Conservation (phyloP, 306 rosid genomes). For the Quercus gilva region DNA sequence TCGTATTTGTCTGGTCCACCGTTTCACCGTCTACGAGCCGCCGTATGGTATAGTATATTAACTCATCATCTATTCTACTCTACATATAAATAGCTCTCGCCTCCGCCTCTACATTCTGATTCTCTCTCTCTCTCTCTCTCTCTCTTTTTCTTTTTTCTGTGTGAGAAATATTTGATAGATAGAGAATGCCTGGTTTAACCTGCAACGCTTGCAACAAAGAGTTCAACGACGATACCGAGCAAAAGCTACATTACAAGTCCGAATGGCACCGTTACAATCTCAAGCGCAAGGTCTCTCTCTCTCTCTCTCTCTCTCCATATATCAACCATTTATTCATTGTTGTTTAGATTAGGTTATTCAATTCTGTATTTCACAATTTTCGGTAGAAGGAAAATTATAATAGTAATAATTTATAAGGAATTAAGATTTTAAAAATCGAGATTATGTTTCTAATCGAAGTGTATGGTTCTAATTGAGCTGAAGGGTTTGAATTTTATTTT, state of each 20-base stretch:
- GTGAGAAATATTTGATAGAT: too few relatives aligned
- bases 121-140: too few relatives aligned
- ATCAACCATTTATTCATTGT: not conserved
- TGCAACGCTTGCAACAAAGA: slow-evolving; percentile 97
- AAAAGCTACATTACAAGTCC: slow-evolving; percentile 86
- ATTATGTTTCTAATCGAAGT: too few relatives aligned
- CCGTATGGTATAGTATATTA: not conserved
- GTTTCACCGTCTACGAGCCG: slow-evolving; percentile 26
- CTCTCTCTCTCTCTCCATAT: not conserved
- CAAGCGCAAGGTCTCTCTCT: slow-evolving; percentile 82
- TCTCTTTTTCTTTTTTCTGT: too few relatives aligned
- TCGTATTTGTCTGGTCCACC: not conserved
- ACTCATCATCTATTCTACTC: not conserved
- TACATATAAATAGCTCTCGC: not conserved
- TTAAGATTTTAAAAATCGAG: too few relatives aligned
- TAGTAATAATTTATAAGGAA: too few relatives aligned
- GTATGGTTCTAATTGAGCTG: too few relatives aligned
- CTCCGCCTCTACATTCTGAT: not conserved
- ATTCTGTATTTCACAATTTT: too few relatives aligned
- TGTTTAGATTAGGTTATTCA: not conserved
- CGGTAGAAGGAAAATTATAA: too few relatives aligned
- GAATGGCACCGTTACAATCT: slow-evolving; percentile 99
- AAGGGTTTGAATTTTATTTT: too few relatives aligned
- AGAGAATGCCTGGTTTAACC: slow-evolving; percentile 56
- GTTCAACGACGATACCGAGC: slow-evolving; percentile 57